These are phyloP conservation scores for Volvox africanus DNA, from an alignment of 139 green algal species.

Conservation along the genomic window DNA sequence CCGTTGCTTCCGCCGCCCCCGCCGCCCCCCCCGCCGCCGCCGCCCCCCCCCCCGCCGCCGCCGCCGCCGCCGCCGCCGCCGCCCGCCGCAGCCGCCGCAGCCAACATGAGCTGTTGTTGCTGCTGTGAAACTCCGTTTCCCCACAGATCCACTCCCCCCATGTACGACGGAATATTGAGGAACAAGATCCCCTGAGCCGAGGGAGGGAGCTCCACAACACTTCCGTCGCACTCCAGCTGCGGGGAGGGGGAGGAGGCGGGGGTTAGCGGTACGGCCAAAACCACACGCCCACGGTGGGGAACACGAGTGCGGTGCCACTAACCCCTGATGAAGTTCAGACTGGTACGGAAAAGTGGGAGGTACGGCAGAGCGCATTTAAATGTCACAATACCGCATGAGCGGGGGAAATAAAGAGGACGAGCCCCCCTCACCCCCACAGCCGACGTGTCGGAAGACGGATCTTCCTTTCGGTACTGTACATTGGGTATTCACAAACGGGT, in stretches of 20 bases:
- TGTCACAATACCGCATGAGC: no score
- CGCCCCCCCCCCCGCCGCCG: neutral
- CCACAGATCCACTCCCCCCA: constrained; percentile 65
- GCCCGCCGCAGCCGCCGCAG: no score
- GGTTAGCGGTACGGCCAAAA: neutral
- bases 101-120: neutral
- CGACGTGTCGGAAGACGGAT: no score
- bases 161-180: constrained; percentile 84
- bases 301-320: no score
- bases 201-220: constrained; percentile 65
- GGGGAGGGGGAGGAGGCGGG: neutral
- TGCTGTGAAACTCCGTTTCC: constrained; percentile 28
- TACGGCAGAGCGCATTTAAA: no score
- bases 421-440: no score
- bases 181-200: constrained; percentile 81
- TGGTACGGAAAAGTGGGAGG: no score
- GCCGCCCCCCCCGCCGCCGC: neutral
- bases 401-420: no score
- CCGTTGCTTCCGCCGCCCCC: neutral
- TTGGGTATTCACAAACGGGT: no score
- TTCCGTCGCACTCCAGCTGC: constrained; percentile 78
- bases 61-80: neutral
- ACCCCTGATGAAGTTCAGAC: no score
- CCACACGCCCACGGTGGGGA: no score
- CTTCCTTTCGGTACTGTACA: no score